A percentile compares a stretch with the other conserved stretches of the same genome.
phyloP scores from a whole-genome alignment of 2,329 filamentous ascomycete species.

The Trichoderma koningii region DNA sequence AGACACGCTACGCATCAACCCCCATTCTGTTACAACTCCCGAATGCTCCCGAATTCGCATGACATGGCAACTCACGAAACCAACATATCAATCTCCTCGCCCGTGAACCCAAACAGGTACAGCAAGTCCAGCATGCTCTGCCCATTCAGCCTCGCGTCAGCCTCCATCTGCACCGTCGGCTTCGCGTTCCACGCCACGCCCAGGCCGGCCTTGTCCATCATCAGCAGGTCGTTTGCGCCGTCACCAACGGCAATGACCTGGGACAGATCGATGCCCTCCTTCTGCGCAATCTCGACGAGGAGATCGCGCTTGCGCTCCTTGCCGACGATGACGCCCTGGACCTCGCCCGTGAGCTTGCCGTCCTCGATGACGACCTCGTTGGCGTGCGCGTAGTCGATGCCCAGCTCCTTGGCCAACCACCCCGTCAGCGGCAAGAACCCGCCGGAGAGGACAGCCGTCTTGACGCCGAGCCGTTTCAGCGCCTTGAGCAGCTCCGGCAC shows the following conservation, averaged over 20 bases:
- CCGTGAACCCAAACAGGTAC: slow-evolving; percentile 71
- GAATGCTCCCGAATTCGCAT: too few relatives aligned
- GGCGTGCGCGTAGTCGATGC: slow-evolving; percentile 84
- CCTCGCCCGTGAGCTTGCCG: slow-evolving; percentile 68
- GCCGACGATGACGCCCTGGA: slow-evolving; percentile 72
- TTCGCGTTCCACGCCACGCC: slow-evolving; percentile 86
- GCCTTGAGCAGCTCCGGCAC: slow-evolving; percentile 72
- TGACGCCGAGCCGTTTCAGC: slow-evolving; percentile 77
- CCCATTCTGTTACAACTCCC: neutral
- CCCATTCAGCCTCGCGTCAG: slow-evolving; percentile 71
- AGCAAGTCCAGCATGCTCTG: slow-evolving; percentile 70
- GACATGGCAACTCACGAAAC: neutral
- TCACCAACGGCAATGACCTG: slow-evolving; percentile 77
- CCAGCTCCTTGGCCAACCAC: slow-evolving; percentile 80
- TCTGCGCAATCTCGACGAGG: slow-evolving; percentile 67
- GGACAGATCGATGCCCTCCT: slow-evolving; percentile 64
- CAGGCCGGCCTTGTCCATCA: slow-evolving; percentile 74
- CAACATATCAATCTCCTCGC: slow-evolving; percentile 54
- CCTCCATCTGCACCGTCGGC: slow-evolving; percentile 76
- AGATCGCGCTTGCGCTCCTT: slow-evolving; percentile 73
- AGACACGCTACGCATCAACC: neutral
- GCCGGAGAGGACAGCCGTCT: slow-evolving; percentile 87
- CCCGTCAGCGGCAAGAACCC: slow-evolving; percentile 87
- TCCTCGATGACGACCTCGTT: slow-evolving; percentile 73
- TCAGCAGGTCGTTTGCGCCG: slow-evolving; percentile 79